phyloP scores from a whole-genome alignment of 352 stramenopile genomes.

The Pythium monospermum region DNA sequence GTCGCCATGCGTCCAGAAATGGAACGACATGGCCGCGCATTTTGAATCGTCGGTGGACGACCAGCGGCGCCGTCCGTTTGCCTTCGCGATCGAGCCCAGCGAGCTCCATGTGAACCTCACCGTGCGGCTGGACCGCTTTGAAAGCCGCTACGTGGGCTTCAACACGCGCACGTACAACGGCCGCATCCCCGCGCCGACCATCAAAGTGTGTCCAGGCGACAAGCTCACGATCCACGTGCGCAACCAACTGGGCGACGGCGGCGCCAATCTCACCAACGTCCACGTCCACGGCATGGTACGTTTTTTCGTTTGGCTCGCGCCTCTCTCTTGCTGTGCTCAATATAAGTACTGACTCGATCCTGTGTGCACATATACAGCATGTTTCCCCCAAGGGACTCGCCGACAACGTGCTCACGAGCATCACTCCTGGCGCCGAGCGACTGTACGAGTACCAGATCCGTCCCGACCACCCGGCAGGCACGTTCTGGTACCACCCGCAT shows the following conservation, averaged over 20 bases:
- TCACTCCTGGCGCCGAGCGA: slow-evolving; percentile 36
- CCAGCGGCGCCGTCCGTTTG: slow-evolving; percentile 21
- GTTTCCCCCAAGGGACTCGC: slow-evolving; percentile 41
- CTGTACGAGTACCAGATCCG: slow-evolving; percentile 69
- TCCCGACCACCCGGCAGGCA: slow-evolving; percentile 56
- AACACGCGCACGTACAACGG: slow-evolving; percentile 75
- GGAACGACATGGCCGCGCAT: slow-evolving; percentile 16
- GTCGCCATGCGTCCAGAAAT: slow-evolving; percentile 20
- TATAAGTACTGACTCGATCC: background rate
- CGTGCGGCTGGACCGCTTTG: slow-evolving; percentile 52
- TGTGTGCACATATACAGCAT: slow-evolving; percentile 24
- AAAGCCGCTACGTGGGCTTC: slow-evolving; percentile 67
- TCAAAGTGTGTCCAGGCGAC: slow-evolving; percentile 71
- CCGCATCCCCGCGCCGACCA: slow-evolving; percentile 54
- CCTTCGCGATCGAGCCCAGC: slow-evolving; percentile 35
- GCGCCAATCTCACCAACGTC: slow-evolving; percentile 61
- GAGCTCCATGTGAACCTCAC: slow-evolving; percentile 54
- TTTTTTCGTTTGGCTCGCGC: background rate
- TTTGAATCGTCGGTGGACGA: background rate
- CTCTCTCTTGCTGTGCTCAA: no score
- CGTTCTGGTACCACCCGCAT: slow-evolving; percentile 83
- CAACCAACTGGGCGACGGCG: slow-evolving; percentile 45
- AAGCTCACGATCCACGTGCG: slow-evolving; percentile 47
- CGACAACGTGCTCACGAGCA: slow-evolving; percentile 61
- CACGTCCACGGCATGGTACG: slow-evolving; percentile 61